Evolutionary conservation across 2,329 filamentous ascomycete genomes (phyloP).

Genomic region (Monosporascus sp.): DNA sequence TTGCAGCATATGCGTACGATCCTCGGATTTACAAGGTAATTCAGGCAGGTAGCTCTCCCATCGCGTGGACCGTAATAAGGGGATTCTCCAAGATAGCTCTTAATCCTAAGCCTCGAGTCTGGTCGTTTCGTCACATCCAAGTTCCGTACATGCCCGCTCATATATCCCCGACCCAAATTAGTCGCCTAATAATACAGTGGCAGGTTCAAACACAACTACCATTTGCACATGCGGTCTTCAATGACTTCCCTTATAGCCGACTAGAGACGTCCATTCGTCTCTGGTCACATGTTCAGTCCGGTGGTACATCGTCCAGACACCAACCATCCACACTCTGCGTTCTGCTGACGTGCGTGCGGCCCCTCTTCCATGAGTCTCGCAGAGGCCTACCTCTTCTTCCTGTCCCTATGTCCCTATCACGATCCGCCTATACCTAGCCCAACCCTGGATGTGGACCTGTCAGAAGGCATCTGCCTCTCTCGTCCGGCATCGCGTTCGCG

Average conservation of each 20-base stretch:
- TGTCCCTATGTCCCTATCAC: slow-evolving; percentile 3
- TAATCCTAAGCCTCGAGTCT: too few relatives aligned
- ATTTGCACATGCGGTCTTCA: neutral
- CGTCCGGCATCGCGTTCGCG: slow-evolving; percentile 24
- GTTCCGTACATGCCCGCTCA: too few relatives aligned
- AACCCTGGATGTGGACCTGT: slow-evolving; percentile 32
- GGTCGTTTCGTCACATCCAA: too few relatives aligned
- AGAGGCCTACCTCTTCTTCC: neutral
- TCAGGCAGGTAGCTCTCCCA: too few relatives aligned
- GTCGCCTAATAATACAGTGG: too few relatives aligned
- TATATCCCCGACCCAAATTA: too few relatives aligned
- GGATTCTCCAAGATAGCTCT: too few relatives aligned
- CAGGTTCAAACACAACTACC: neutral
- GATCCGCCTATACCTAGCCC: slow-evolving; percentile 44
- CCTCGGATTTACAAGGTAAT: too few relatives aligned
- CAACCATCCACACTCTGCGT: too few relatives aligned
- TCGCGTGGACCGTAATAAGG: too few relatives aligned
- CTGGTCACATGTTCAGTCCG: neutral
- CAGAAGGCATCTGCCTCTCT: slow-evolving; percentile 7
- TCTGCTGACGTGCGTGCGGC: neutral
- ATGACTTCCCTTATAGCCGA: neutral
- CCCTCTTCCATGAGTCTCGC: neutral
- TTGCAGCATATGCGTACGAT: too few relatives aligned
- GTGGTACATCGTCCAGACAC: neutral
- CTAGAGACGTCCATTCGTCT: neutral